Evolutionary conservation across 495 filamentous ascomycete genomes (phyloP), one percentile per base, ranked within the genome.

Genomic region (Pseudomonodictys pantanalensis): DNA sequence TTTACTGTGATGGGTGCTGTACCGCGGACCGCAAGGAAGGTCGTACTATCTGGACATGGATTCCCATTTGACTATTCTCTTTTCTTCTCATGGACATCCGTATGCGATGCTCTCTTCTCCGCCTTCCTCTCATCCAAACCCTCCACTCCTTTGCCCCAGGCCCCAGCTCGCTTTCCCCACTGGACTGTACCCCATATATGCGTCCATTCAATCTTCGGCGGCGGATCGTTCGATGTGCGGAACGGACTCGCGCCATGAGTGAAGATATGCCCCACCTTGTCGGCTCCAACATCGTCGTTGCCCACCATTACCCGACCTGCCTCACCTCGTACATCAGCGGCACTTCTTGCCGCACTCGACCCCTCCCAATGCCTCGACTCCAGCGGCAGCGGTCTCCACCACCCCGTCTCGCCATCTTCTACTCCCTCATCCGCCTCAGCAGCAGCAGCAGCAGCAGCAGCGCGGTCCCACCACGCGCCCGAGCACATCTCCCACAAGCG

Each of bases 401-500:
- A 88, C 9, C 77, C 78, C 23, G 67, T 79, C 2, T 32, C 24
- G 18, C 26, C 2, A 6, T 23, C 35, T 39, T 39, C 50, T 73
- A 11, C 78, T 77, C 81, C 83, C 83, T 82, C 84, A 86, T 11
- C 78, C 78, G 22, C 66, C 54, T 64, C 26, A 5, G 7, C 26
- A 32, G 3, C 25, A 10, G 41, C 8, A 7, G 41, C 7, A 20
- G 5, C 11, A 12, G 22, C 10, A 5, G 77, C 65, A 41, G 72
- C 52, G 26, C 84, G 66, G 3, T 75, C 76, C 70, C 86, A 86
- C 86, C 87, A 89, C 62, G 75, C 70, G 15, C 70, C 70, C 12
- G 82, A 78, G 66, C 85, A 88, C 66, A 90, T 78, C 71, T 89
- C 84, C 86, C 85, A 90, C 11, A 90, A 62, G 41, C 87, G 72